Base-by-base conservation (phyloP, 1,284 basidiomycete species). In the Ganoderma multipileum region DNA sequence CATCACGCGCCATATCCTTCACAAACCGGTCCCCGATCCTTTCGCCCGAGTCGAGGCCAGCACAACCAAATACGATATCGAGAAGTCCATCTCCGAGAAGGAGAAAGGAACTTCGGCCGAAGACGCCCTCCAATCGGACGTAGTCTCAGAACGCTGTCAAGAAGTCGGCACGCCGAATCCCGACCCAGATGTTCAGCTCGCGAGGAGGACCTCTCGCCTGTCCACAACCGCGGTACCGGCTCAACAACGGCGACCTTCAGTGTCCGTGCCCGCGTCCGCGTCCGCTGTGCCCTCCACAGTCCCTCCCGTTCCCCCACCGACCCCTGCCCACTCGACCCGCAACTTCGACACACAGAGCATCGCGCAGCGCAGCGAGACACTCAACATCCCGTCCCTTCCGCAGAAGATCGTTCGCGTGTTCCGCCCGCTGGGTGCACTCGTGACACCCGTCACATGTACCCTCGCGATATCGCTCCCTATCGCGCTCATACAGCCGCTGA, bases 401-500 rank as follows among this genome's bases (percentile, higher is more conserved):
- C 67, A 67, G 36, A 69, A 70, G 16, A 64, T 76, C 36, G 62
- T 69, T 44, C 68, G 71, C n/a, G 69, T 73, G 8, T 71, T 74
- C 42, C 68, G 68, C 14, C 75, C 77, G 0, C 69, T 81, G 4
- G 57, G 72, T 1, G 76, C 74, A 2, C 59, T 84, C 55, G 75
- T 83, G 33, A 79, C 82, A 9, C 86, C 87, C 0, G 81, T 85
- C 12, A 85, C 84, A 0, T 76, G 85, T 55, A 78, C 85, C 0
- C 81, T 89, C 55, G 71, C 82, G 5, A 61, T 84, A 3, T 83
- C 85, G 1, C 76, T 90, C 11, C 78, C 84, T 16, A 83, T 85
- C 67, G 84, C 87, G 0, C 77, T 89, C 12, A 77, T 89, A 14
- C 76, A 78, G 9, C 83, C 83, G 0, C 77, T 90, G 44, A 89